Evolutionary conservation across 805 yeast genomes (phyloP).

Genomic region (Teunomyces funiuensis): DNA sequence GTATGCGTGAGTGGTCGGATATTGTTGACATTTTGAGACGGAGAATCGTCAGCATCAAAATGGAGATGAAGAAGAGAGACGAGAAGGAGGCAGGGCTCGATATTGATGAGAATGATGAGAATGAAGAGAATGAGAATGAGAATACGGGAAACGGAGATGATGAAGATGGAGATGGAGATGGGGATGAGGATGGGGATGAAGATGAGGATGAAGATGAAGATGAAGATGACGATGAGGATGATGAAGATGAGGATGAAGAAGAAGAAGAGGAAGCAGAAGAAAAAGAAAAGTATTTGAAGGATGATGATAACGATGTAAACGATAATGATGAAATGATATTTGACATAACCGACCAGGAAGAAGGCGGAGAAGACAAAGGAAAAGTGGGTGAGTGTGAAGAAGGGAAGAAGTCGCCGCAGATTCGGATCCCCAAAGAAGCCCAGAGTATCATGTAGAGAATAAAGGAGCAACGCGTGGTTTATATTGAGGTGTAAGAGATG

Average conservation of each 20-base stretch:
- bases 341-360: conserved; percentile 21
- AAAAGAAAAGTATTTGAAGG: neutral
- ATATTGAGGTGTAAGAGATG: neutral
- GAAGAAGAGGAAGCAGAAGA: conserved; percentile 9
- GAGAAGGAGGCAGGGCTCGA: conserved; percentile 18
- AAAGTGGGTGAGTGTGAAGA: neutral
- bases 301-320: conserved; percentile 7
- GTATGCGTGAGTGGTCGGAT: conserved; percentile 50
- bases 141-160: conserved; percentile 32
- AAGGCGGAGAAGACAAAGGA: neutral
- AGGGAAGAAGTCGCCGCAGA: neutral
- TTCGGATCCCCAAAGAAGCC: conserved; percentile 6
- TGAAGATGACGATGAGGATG: conserved; percentile 19
- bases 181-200: conserved; percentile 39
- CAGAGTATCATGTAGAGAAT: conserved; percentile 5
- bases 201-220: conserved; percentile 38
- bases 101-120: conserved; percentile 30
- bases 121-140: conserved; percentile 37
- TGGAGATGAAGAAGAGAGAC: conserved; percentile 22
- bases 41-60: conserved; percentile 28
- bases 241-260: conserved; percentile 12
- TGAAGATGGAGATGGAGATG: conserved; percentile 37
- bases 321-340: conserved; percentile 20
- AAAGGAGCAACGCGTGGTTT: too few relatives aligned
- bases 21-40: conserved; percentile 43